Percentiles rank a stretch among this genome's conserved stretches.
phyloP scores from a whole-genome alignment of 495 filamentous ascomycete genomes.

The Penicillium arizonense region DNA sequence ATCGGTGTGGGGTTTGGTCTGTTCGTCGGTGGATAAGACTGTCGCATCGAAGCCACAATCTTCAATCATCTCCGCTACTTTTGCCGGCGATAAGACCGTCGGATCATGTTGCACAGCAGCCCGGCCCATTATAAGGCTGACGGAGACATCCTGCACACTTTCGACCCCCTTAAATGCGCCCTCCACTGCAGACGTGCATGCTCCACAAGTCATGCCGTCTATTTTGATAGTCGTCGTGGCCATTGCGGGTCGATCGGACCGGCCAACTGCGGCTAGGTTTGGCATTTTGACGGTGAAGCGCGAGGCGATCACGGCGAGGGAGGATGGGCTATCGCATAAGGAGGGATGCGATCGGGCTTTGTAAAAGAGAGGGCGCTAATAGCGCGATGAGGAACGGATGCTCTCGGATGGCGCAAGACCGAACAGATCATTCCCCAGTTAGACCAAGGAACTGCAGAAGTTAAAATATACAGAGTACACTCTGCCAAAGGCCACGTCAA shows the following conservation, averaged over 20 bases:
- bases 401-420: conserved; percentile 20
- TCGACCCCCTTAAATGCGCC: conserved; percentile 75
- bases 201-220: conserved; percentile 92
- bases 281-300: conserved; percentile 18
- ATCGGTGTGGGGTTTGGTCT: conserved; percentile 19
- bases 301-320: conserved; percentile 13
- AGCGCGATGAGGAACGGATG: conserved; percentile 20
- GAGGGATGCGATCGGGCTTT: conserved; percentile 2
- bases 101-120: conserved; percentile 91
- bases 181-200: conserved; percentile 87
- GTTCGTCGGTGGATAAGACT: conserved; percentile 75
- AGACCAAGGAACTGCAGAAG: conserved; percentile 5
- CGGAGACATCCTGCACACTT: conserved; percentile 78
- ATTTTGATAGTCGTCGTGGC: conserved; percentile 89
- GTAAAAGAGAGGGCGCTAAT: conserved; percentile 4
- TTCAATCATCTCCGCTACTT: conserved; percentile 82
- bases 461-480: not conserved
- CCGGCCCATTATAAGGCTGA: conserved; percentile 89
- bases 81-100: conserved; percentile 64
- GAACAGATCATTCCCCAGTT: conserved; percentile 26
- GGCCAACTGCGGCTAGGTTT: conserved; percentile 15
- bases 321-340: conserved; percentile 31
- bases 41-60: conserved; percentile 94
- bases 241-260: conserved; percentile 45
- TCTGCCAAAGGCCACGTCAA: conserved; percentile 14